Evolutionary conservation across 306 rosid genomes (phyloP).

Genomic region (Dalbergia cultrata): DNA sequence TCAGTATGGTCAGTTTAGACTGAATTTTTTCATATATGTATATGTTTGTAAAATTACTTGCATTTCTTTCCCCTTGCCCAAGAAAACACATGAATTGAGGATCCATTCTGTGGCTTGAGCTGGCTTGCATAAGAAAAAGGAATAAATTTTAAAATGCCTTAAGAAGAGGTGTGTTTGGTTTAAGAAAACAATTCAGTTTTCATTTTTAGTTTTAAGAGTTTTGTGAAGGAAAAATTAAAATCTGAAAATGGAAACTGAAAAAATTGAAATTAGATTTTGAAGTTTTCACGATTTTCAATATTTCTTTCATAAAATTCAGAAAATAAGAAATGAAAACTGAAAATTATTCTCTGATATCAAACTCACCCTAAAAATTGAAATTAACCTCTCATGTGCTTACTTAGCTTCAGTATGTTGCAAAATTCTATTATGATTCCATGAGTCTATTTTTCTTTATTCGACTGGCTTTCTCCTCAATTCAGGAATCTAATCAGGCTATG

Average conservation of each 20-base stretch:
- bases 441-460: conserved; percentile 17
- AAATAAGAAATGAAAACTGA: no score
- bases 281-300: no score
- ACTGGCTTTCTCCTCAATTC: conserved; percentile 28
- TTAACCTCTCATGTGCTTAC: conserved; percentile 28
- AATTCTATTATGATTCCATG: conserved; percentile 24
- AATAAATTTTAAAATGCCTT: background rate
- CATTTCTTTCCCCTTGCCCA: background rate
- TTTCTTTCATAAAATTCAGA: no score
- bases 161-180: background rate
- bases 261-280: no score
- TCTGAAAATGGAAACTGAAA: no score
- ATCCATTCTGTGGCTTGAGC: background rate
- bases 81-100: background rate
- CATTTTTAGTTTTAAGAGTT: no score
- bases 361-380: no score
- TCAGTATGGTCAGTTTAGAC: conserved; percentile 79
- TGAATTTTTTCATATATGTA: conserved; percentile 2
- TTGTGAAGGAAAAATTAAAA: no score
- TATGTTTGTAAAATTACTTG: background rate
- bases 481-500: conserved; percentile 28
- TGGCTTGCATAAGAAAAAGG: background rate
- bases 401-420: background rate
- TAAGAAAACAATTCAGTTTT: no score
- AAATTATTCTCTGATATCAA: no score